These are phyloP conservation scores for Comarum palustre DNA, from an alignment of 306 rosid species.

Conservation along the genomic window DNA sequence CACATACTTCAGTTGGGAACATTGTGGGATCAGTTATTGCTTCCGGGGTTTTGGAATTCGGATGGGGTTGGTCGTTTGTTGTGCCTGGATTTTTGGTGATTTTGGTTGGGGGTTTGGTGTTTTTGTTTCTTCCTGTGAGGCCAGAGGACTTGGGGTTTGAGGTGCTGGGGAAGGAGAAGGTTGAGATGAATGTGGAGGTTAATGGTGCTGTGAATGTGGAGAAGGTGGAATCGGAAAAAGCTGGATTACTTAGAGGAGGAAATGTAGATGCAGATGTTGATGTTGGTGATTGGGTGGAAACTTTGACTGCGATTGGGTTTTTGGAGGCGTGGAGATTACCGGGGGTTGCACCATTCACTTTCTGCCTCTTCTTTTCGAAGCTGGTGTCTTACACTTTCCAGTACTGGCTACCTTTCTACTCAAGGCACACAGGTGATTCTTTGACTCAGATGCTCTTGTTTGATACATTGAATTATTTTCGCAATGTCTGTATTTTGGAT, in stretches of 20 bases:
- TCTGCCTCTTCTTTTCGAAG: slow-evolving; percentile 91
- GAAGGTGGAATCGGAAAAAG: slow-evolving; percentile 62
- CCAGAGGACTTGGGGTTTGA: slow-evolving; percentile 64
- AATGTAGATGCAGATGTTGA: slow-evolving; percentile 35
- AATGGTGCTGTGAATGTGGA: slow-evolving; percentile 26
- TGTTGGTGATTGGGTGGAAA: slow-evolving; percentile 17
- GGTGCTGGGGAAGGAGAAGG: slow-evolving; percentile 37
- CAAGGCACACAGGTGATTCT: slow-evolving; percentile 61
- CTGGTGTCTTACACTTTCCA: slow-evolving; percentile 89
- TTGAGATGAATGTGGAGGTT: slow-evolving; percentile 50
- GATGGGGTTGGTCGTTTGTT: slow-evolving; percentile 99
- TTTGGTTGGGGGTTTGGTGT: slow-evolving; percentile 59
- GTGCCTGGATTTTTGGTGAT: slow-evolving; percentile 73
- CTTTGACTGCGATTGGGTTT: slow-evolving; percentile 81
- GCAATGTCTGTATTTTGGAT: not conserved
- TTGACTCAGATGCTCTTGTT: not conserved
- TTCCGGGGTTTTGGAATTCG: slow-evolving; percentile 64
- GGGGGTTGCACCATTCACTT: slow-evolving; percentile 76
- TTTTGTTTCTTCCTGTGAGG: slow-evolving; percentile 66
- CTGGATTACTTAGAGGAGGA: slow-evolving; percentile 47
- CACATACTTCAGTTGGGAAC: slow-evolving; percentile 89
- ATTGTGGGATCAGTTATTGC: slow-evolving; percentile 77
- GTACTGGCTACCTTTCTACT: slow-evolving; percentile 91
- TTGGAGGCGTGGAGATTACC: slow-evolving; percentile 91
- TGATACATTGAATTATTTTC: not conserved